These are phyloP conservation scores for Cucurbita argyrosperma DNA, from an alignment of 306 rosid genomes.

Conservation along the genomic window DNA sequence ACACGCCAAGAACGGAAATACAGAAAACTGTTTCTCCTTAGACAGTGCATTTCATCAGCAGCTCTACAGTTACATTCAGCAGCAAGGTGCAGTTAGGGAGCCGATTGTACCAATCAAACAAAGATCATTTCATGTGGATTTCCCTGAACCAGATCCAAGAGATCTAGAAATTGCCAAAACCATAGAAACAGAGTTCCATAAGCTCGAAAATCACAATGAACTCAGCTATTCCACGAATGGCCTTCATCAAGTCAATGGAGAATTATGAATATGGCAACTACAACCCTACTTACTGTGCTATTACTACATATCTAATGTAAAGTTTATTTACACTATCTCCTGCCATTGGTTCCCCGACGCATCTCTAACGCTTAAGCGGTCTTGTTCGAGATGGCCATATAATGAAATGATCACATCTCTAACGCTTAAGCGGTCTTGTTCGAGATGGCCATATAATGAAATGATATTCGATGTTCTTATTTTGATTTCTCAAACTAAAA, in stretches of 20 bases:
- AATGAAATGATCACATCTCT: background rate
- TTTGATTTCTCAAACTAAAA: background rate
- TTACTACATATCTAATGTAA: constrained; percentile 1
- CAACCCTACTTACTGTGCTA: background rate
- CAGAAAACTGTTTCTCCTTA: constrained; percentile 55
- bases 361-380: background rate
- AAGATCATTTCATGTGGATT: constrained; percentile 62
- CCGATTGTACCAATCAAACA: constrained; percentile 36
- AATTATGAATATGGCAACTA: background rate
- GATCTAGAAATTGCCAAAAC: constrained; percentile 48
- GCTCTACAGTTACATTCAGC: constrained; percentile 42
- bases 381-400: background rate
- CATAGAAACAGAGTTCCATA: constrained; percentile 58
- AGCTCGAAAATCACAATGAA: constrained; percentile 42
- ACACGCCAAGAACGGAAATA: constrained; percentile 17
- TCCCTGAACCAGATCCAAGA: constrained; percentile 63
- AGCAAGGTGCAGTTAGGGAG: constrained; percentile 33
- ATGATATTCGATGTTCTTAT: background rate
- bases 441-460: background rate
- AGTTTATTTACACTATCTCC: background rate
- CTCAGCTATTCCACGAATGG: constrained; percentile 4
- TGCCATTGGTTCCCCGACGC: background rate
- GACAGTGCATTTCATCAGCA: constrained; percentile 69
- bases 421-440: background rate
- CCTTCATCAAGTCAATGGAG: constrained; percentile 2